phyloP scores from a whole-genome alignment of 2,329 filamentous ascomycete species.

The Trichoderma koningiopsis region DNA sequence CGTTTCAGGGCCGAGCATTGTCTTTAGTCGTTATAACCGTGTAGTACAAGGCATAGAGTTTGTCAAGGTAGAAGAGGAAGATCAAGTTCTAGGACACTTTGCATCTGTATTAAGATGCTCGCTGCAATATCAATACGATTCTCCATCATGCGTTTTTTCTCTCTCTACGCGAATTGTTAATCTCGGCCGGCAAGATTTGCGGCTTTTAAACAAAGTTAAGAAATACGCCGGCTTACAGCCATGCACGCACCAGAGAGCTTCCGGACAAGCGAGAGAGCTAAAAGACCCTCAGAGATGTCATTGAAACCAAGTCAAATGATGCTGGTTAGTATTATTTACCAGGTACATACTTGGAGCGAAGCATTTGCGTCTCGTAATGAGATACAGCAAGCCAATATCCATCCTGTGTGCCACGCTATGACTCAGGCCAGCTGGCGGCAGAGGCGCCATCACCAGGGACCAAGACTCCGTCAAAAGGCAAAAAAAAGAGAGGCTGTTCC shows the following conservation, averaged over 20 bases:
- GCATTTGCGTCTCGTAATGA: conserved; percentile 19
- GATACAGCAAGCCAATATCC: conserved; percentile 3
- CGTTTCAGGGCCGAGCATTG: conserved; percentile 1
- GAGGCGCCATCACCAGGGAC: conserved; percentile 6
- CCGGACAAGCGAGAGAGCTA: conserved; percentile 7
- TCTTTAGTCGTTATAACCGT: not conserved
- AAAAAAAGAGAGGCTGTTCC: not conserved
- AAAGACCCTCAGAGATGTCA: not conserved
- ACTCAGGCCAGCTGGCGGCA: conserved; percentile 20
- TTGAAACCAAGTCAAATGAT: not conserved
- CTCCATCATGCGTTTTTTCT: not conserved
- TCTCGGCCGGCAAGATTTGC: not conserved
- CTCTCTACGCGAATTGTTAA: not conserved
- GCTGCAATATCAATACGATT: not conserved
- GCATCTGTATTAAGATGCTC: not conserved
- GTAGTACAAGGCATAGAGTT: not conserved
- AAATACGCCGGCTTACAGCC: not conserved
- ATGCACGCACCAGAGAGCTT: not conserved
- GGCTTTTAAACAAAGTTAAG: not conserved
- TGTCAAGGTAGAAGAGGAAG: not conserved
- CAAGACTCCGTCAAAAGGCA: not conserved
- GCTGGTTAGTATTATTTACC: not conserved
- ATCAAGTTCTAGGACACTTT: not conserved
- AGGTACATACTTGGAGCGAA: not conserved
- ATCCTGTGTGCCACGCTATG: not conserved